phyloP scores from a whole-genome alignment of 768 basidiomycete species.

The Candolleomyces efflorescens region DNA sequence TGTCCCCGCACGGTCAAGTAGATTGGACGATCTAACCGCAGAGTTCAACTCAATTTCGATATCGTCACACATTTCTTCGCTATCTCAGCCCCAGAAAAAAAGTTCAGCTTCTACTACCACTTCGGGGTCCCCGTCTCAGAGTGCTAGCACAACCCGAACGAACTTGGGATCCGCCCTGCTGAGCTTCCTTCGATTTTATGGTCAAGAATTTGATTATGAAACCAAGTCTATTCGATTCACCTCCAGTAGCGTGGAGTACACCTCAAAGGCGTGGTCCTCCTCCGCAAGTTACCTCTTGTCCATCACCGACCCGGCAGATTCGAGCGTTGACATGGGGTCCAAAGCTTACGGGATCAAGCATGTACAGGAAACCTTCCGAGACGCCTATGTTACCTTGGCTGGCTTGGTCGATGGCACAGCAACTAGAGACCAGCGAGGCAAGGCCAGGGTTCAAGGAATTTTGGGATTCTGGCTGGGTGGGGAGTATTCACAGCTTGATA shows the following conservation, averaged over 20 bases:
- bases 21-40: background rate
- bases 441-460: background rate
- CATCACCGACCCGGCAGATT: constrained; percentile 20
- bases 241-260: constrained; percentile 11
- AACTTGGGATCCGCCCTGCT: constrained; percentile 17
- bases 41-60: background rate
- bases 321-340: constrained; percentile 17
- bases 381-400: constrained; percentile 12
- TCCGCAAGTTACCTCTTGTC: constrained; percentile 16
- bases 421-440: background rate
- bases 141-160: background rate
- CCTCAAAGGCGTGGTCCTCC: constrained; percentile 8
- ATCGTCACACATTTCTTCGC: background rate
- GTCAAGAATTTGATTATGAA: constrained; percentile 17
- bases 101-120: background rate
- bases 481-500: constrained; percentile 9
- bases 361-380: constrained; percentile 16
- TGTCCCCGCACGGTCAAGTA: background rate
- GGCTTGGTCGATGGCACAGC: background rate
- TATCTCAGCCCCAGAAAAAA: too few relatives aligned
- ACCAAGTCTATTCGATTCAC: constrained; percentile 15
- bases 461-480: constrained; percentile 14
- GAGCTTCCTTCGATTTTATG: constrained; percentile 21
- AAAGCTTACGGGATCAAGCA: constrained; percentile 25
- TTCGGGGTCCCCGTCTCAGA: background rate